phyloP scores from a whole-genome alignment of 129 eudicot genomes.

The Ambrosia artemisiifolia region DNA sequence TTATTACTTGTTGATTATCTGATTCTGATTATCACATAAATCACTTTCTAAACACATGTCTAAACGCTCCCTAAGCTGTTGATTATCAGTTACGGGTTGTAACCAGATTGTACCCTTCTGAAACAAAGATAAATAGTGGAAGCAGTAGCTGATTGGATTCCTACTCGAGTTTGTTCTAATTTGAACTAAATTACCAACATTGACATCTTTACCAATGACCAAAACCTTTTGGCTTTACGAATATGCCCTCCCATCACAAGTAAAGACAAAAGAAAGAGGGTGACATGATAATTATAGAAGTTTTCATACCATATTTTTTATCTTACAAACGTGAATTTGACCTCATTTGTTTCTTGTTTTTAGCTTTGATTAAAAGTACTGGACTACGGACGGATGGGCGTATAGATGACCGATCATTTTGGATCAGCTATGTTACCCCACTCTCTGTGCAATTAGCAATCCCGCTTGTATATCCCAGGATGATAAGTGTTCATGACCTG shows the following conservation, averaged over 20 bases:
- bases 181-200: background rate
- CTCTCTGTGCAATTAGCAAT: slow-evolving; percentile 75
- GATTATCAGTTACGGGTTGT: background rate
- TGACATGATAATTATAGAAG: background rate
- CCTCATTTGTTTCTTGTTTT: background rate
- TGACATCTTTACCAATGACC: background rate
- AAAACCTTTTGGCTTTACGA: background rate
- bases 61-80: background rate
- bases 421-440: slow-evolving; percentile 84
- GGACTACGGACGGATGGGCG: slow-evolving; percentile 83
- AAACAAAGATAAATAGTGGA: background rate
- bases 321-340: background rate
- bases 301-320: background rate
- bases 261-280: background rate
- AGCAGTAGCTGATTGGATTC: background rate
- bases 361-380: slow-evolving; percentile 78
- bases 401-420: slow-evolving; percentile 78
- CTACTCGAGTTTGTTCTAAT: background rate
- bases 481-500: slow-evolving; percentile 80
- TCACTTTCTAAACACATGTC: background rate
- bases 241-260: background rate
- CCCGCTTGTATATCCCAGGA: slow-evolving; percentile 88
- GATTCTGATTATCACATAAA: background rate
- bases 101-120: background rate
- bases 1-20: background rate